Percentiles rank a stretch among this genome's conserved stretches.
These are phyloP conservation scores for Phytophthora sansomeana DNA, from an alignment of 352 stramenopile genomes.

Conservation along the genomic window DNA sequence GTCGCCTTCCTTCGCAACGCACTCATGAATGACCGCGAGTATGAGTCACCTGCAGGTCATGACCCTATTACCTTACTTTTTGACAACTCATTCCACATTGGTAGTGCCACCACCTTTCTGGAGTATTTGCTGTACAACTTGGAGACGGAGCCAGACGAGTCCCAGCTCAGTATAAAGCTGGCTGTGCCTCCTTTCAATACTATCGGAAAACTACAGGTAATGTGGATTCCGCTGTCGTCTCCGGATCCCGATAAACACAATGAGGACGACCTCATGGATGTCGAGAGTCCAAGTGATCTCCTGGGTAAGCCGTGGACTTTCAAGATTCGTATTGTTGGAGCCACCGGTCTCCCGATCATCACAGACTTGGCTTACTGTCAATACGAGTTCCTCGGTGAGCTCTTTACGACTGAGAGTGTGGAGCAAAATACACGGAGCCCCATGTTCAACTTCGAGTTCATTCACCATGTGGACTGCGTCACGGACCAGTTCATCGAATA, in stretches of 20 bases:
- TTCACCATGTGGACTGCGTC: constrained; percentile 90
- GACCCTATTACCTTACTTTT: constrained; percentile 94
- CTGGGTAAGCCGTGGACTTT: constrained; percentile 93
- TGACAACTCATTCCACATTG: constrained; percentile 93
- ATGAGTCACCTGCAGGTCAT: constrained; percentile 84
- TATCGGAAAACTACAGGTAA: constrained; percentile 93
- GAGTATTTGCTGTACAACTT: constrained; percentile 94
- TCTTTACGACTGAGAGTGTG: constrained; percentile 93
- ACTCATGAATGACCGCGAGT: constrained; percentile 89
- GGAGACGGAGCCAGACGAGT: constrained; percentile 91
- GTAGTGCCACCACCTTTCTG: constrained; percentile 92
- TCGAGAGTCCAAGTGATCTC: constrained; percentile 78
- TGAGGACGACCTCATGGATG: constrained; percentile 73
- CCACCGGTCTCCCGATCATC: constrained; percentile 87
- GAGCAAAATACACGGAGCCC: constrained; percentile 90
- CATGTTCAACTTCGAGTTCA: constrained; percentile 90
- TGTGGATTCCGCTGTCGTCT: constrained; percentile 88
- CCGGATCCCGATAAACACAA: constrained; percentile 73
- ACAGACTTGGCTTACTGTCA: constrained; percentile 92
- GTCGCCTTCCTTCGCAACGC: constrained; percentile 93
- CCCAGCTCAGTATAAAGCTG: constrained; percentile 91
- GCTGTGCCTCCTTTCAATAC: constrained; percentile 92
- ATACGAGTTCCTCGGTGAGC: constrained; percentile 94
- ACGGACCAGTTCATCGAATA: constrained; percentile 91
- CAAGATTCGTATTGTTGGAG: constrained; percentile 85